Base-by-base conservation (phyloP, 345 rosid genomes). In the Raphanus raphanistrum region DNA sequence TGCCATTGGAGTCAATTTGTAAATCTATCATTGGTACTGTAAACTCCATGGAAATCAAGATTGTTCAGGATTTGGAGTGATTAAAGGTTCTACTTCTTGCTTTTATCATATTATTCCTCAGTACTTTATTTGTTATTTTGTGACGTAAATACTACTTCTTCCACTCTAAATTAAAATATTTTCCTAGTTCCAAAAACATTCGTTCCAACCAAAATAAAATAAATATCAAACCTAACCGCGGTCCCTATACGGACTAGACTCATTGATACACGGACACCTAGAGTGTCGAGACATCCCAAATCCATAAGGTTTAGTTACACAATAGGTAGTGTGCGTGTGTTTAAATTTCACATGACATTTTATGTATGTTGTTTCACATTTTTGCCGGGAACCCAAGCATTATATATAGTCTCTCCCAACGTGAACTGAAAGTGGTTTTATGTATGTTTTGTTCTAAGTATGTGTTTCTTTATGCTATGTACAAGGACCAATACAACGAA, bases 1-100 rank as follows among this genome's bases (percentile, higher is more conserved):
- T 92, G 91, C 74, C 94, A 1, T 81, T 90, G 74, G 93, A 94
- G 75, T 87, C 93, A n/a, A 92, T 94, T 52, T 89, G 88, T 64
- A 90, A 89, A 86, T 89, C 97, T 33, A 80, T 92, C 55, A 88
- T 92, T 25, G 94, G 96, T 15, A 92, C 98, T 29, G 98, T 98
- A 3, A 89, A 85, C 61, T 74, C 88, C 12, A 92, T 89, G 96
- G 98, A 98, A 32, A 94, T 90, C 76, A 85, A 87, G 80, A 87
- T 94, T 52, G 98, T 94, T 17, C 85, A 86, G 82, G 90, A 89
- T 9, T 83, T 90, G 84, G 94, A 91, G 62, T 92, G 76, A 70
- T 43, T 68, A 38, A 38, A 38, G 33, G 6, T 12, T 12, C 10
- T 38, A 9, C 21, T 21, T 21, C 21, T 38, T 38, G 45, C 45